phyloP scores from a whole-genome alignment of 2,329 filamentous ascomycete species.

The Zopfia rhizophila region DNA sequence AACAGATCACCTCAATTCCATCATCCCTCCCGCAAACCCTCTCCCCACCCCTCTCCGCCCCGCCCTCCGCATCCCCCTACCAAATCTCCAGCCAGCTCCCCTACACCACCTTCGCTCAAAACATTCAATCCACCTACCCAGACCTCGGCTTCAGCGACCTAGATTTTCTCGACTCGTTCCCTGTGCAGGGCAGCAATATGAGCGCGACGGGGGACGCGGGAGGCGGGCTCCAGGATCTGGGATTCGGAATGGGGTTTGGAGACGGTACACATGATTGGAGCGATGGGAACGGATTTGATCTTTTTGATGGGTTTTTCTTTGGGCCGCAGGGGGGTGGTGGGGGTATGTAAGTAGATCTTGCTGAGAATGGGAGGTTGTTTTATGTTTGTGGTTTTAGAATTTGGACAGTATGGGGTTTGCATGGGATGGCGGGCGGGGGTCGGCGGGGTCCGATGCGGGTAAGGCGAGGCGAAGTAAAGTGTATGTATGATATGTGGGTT shows the following conservation, averaged over 20 bases:
- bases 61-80: constrained; percentile 34
- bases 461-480: no score
- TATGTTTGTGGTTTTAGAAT: no score
- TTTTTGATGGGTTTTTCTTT: constrained; percentile 79
- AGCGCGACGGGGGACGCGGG: constrained; percentile 53
- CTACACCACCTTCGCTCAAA: constrained; percentile 42
- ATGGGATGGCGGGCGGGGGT: no score
- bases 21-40: constrained; percentile 15
- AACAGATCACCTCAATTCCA: constrained; percentile 19
- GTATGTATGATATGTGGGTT: no score
- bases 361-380: no score
- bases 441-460: no score
- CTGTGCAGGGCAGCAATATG: constrained; percentile 41
- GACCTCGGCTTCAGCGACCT: constrained; percentile 58
- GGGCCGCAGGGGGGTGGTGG: constrained; percentile 56
- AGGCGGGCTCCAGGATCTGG: constrained; percentile 69
- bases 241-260: constrained; percentile 58
- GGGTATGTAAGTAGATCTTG: no score
- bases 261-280: constrained; percentile 68
- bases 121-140: constrained; percentile 39
- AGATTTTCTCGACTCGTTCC: constrained; percentile 65
- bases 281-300: constrained; percentile 55
- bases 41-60: constrained; percentile 33
- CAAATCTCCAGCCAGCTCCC: constrained; percentile 41
- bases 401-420: no score